Percentiles rank a stretch among this genome's conserved stretches.
phyloP scores from a whole-genome alignment of 108 stramenopile genomes.

The Aurantiochytrium sp. region DNA sequence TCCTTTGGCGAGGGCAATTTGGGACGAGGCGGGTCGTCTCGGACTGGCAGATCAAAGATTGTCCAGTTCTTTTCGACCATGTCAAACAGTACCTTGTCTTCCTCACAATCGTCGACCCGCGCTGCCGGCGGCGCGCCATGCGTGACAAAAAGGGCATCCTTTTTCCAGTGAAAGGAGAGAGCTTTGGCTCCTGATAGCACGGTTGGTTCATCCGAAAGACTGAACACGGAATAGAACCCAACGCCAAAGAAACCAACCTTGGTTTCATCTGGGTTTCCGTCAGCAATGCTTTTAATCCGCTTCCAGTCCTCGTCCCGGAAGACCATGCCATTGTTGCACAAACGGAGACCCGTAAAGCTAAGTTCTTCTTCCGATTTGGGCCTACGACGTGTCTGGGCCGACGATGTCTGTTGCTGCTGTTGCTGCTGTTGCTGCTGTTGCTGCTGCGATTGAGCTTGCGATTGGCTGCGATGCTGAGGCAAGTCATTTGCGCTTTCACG shows the following conservation, averaged over 20 bases:
- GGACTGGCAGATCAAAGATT: neutral
- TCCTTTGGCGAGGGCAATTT: neutral
- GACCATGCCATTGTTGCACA: conserved; percentile 66
- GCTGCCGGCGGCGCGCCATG: neutral
- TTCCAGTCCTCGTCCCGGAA: conserved; percentile 73
- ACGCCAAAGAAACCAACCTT: conserved; percentile 74
- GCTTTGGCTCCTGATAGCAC: conserved; percentile 58
- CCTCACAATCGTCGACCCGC: neutral
- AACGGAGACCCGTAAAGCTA: conserved; percentile 57
- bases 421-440: neutral
- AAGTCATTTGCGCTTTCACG: neutral
- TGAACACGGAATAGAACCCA: conserved; percentile 75
- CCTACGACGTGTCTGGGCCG: neutral
- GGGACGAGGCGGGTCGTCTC: neutral
- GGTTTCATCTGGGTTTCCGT: conserved; percentile 67
- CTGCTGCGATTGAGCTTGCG: neutral
- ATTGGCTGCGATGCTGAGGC: neutral
- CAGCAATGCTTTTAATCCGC: conserved; percentile 69
- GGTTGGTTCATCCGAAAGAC: conserved; percentile 68
- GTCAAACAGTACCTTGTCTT: neutral
- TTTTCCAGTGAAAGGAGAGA: conserved; percentile 72
- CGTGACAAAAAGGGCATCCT: conserved; percentile 55
- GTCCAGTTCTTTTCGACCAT: neutral
- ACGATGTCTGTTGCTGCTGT: neutral
- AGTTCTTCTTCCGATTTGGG: neutral